Conservation (phyloP, 495 filamentous ascomycete genomes). For the Aspergillus sparsus region DNA sequence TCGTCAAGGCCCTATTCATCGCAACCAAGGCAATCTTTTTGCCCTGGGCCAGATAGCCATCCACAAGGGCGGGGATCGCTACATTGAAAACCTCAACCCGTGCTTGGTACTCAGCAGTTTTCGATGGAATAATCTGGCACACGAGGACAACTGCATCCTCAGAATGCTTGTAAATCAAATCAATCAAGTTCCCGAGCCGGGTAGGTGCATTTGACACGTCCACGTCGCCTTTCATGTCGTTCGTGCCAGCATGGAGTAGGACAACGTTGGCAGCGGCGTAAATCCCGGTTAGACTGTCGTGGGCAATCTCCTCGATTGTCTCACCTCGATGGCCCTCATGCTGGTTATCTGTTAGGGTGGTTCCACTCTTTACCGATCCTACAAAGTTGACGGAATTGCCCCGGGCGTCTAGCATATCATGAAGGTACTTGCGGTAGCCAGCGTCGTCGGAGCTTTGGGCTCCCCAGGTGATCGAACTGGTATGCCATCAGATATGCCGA, state of each 20-base stretch:
- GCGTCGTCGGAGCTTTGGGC: background rate
- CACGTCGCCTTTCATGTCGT: background rate
- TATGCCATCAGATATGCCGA: background rate
- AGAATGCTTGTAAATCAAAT: background rate
- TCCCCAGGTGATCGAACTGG: constrained; percentile 5
- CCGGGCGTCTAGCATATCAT: background rate
- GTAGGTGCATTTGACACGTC: background rate
- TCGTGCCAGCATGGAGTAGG: background rate
- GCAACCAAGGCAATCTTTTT: background rate
- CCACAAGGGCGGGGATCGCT: background rate
- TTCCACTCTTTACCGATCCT: background rate
- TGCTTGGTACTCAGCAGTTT: background rate
- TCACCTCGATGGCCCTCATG: background rate
- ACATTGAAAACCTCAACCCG: background rate
- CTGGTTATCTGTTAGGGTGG: background rate
- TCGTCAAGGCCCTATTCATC: constrained; percentile 24
- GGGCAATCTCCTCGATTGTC: background rate
- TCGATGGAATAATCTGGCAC: background rate
- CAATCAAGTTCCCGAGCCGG: background rate
- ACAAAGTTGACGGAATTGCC: background rate
- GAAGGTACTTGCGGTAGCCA: background rate
- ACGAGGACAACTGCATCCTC: background rate
- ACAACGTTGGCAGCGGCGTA: background rate
- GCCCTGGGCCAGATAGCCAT: background rate
- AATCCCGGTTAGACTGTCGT: background rate